These are phyloP conservation scores for Pseudofabraea citricarpa DNA, from an alignment of 2,329 filamentous ascomycete species.

Conservation along the genomic window DNA sequence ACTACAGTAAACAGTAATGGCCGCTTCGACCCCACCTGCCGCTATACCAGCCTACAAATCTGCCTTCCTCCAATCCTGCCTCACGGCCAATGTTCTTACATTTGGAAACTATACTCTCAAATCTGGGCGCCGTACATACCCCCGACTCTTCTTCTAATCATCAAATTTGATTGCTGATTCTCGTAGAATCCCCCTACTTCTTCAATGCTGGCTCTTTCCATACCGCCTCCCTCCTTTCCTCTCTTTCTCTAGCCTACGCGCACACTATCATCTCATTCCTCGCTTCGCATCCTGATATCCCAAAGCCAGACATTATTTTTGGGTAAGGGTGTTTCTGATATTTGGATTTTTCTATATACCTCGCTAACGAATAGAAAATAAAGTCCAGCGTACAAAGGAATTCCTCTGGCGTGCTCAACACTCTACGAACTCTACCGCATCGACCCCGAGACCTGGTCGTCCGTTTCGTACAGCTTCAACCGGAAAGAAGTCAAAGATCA, in stretches of 20 bases:
- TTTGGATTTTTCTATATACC: not conserved
- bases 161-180: slow-evolving; percentile 1
- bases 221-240: slow-evolving; percentile 69
- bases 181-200: slow-evolving; percentile 81
- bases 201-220: slow-evolving; percentile 95
- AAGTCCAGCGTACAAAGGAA: slow-evolving; percentile 90
- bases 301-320: slow-evolving; percentile 80
- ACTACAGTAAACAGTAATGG: too few relatives aligned
- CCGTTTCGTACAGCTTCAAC: slow-evolving; percentile 83
- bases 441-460: slow-evolving; percentile 59
- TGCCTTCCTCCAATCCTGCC: slow-evolving; percentile 65
- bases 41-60: too few relatives aligned
- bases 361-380: not conserved
- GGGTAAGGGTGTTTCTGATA: slow-evolving; percentile 32
- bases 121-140: slow-evolving; percentile 59
- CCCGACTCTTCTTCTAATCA: not conserved
- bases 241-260: slow-evolving; percentile 80
- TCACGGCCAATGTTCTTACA: slow-evolving; percentile 66
- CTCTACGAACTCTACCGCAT: slow-evolving; percentile 70
- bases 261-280: slow-evolving; percentile 48
- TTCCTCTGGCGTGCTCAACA: slow-evolving; percentile 78
- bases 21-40: not conserved
- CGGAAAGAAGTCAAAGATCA: slow-evolving; percentile 96
- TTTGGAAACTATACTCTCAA: slow-evolving; percentile 88
- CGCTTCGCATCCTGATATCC: slow-evolving; percentile 30